Conservation (phyloP, 1,284 basidiomycete species). For the Inonotus obliquus region DNA sequence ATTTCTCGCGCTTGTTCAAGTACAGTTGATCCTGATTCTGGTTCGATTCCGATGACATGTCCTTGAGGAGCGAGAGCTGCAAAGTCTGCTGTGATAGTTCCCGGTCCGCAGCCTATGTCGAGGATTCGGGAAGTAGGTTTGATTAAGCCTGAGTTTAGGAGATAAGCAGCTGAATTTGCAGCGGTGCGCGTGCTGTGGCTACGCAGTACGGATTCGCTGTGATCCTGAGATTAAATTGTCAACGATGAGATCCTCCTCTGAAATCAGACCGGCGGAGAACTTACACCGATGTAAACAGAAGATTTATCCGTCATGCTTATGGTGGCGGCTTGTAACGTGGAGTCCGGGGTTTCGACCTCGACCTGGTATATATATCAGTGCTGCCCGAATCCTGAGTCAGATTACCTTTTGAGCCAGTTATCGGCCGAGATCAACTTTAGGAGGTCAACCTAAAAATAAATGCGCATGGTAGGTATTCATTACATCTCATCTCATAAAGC, state of each 20-base stretch:
- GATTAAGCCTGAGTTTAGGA: slow-evolving; percentile 31
- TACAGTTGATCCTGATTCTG: slow-evolving; percentile 22
- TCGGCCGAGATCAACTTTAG: not conserved
- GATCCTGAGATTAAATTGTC: not conserved
- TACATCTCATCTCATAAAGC: no score
- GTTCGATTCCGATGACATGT: slow-evolving; percentile 38
- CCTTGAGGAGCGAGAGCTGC: slow-evolving; percentile 36
- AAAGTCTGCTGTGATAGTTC: slow-evolving; percentile 39
- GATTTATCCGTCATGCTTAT: not conserved
- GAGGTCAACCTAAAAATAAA: no score
- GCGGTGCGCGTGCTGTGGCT: slow-evolving; percentile 31
- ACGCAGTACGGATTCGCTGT: not conserved
- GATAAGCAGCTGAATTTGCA: slow-evolving; percentile 38
- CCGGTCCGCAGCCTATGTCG: slow-evolving; percentile 44
- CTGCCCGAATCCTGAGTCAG: not conserved
- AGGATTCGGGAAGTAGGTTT: slow-evolving; percentile 38
- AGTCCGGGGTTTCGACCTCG: not conserved
- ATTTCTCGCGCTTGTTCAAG: slow-evolving; percentile 29
- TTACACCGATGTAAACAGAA: not conserved
- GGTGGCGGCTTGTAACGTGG: not conserved
- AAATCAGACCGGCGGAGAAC: not conserved
- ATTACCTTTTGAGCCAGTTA: not conserved
- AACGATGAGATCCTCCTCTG: not conserved
- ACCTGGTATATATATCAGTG: not conserved
- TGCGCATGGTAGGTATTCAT: no score